Evolutionary conservation across 768 basidiomycete species (phyloP), one percentile per base, ranked within the genome.

Genomic region (Chlorophyllum brunneum): DNA sequence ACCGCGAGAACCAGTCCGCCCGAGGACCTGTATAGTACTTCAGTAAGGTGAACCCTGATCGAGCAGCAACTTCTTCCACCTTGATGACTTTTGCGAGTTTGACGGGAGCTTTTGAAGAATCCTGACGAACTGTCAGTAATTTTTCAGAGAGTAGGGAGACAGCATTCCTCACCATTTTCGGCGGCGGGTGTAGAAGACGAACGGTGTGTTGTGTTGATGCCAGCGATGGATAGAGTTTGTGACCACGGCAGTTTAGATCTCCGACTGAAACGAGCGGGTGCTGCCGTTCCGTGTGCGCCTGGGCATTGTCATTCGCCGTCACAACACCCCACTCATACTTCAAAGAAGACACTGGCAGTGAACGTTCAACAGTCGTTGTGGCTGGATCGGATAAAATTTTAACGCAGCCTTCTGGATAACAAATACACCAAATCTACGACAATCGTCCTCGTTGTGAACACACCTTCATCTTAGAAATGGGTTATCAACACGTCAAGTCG

Each of bases 41-140:
- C 29, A 56, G 51, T 23, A 56, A 56, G 29, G 29, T 13, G 42
- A 13, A 44, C 33, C 31, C 22, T 45, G 48, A 24, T 26, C 37
- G 26, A 57, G 38, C n/a, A n/a, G n/a, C n/a, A n/a, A n/a, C 47
- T 16, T 16, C 13, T 33, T 57, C 56, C 59, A 95, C 94, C 90
- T 94, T 95, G 78, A 90, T 86, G 61, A 97, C 94, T 81, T 89
- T 93, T 62, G 95, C 97, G 67, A 98, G 92, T 74, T 98, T 97
- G 66, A 97, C 95, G 62, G 91, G 87, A 57, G 83, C 79, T 86
- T 94, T 91, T 69, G 89, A 83, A 63, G 88, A 82, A 68, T 91
- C 89, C 89, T 91, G 55, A 10, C n/a, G 27, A 29, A 38, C 42
- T 31, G 56, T 62, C 29, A 55, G 51, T 20, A 29, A 47, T 15